Percentiles rank a stretch among this genome's conserved stretches.
These are phyloP conservation scores for Maudiozyma pseudohumilis DNA, from an alignment of 805 yeast species.

Conservation along the genomic window DNA sequence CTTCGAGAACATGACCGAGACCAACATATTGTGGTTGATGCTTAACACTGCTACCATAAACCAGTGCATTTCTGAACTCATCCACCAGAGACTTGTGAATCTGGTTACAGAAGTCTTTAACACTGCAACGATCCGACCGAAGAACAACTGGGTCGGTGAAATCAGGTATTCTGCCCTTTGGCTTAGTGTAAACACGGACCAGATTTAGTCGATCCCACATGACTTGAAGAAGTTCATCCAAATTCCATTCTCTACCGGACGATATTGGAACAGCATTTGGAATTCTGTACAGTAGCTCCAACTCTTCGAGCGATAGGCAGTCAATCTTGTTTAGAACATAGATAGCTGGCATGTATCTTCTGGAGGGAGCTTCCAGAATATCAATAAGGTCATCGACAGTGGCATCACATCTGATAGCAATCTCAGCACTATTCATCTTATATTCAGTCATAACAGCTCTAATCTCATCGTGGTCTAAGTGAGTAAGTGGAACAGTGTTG, in stretches of 20 bases:
- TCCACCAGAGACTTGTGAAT: slow-evolving; percentile 92
- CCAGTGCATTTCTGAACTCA: slow-evolving; percentile 87
- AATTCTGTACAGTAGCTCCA: slow-evolving; percentile 79
- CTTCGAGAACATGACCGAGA: slow-evolving; percentile 69
- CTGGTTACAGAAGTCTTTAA: slow-evolving; percentile 92
- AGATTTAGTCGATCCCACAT: slow-evolving; percentile 92
- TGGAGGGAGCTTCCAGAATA: slow-evolving; percentile 77
- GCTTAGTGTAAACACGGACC: slow-evolving; percentile 95
- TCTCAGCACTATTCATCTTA: slow-evolving; percentile 89
- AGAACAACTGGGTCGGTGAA: slow-evolving; percentile 91
- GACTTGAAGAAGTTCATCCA: slow-evolving; percentile 84
- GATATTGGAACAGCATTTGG: slow-evolving; percentile 97
- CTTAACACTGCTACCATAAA: slow-evolving; percentile 88
- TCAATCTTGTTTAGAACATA: slow-evolving; percentile 95
- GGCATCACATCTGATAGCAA: slow-evolving; percentile 95
- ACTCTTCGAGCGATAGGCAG: slow-evolving; percentile 86
- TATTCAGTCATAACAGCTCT: slow-evolving; percentile 95
- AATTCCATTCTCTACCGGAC: slow-evolving; percentile 92
- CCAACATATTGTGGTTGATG: slow-evolving; percentile 98
- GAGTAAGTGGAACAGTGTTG: slow-evolving; percentile 85
- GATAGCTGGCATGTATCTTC: slow-evolving; percentile 91
- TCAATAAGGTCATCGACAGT: slow-evolving; percentile 95
- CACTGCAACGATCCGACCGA: slow-evolving; percentile 69
- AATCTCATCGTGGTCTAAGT: slow-evolving; percentile 84
- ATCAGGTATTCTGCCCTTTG: slow-evolving; percentile 90